Evolutionary conservation across 257 asterid species (phyloP), one percentile per base, ranked within the genome.

Genomic region (Haberlea rhodopensis): DNA sequence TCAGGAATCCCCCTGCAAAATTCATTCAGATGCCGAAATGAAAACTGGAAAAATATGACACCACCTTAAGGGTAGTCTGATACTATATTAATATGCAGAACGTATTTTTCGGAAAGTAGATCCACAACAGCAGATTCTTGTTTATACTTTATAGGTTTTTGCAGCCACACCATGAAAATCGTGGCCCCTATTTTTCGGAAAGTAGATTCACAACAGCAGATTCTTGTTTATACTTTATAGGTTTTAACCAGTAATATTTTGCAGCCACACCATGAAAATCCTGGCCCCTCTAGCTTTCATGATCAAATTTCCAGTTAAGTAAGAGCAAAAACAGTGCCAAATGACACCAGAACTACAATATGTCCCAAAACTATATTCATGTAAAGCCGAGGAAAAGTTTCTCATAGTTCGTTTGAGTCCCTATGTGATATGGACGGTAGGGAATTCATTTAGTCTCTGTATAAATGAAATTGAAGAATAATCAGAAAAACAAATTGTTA

Each of bases 1-100:
- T 87, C 95, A 10, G 97, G 95, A 62, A 87, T 69, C 49, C 81
- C 88, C 91, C 99, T 92, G 82, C 66, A 79, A 49, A 60, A 62
- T 45, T 53, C 68, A n/a, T n/a, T n/a, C n/a, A 66, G 48, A 31
- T 55, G 49, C 62, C 25, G 2, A 34, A 58, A 6, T 29, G 4
- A 54, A 46, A 37, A 21, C 40, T 5, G 18, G 19, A 29, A 60
- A n/a, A 5, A 21, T 1, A 28, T 21, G 20, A 8, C 45, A 18
- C 28, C 3, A 24, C 4, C 49, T 15, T 7, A 40, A 40, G 49
- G 11, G 40, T 32, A 13, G 46, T 11, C 46, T 37, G 1, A 3
- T 37, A 37, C 46, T 11, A n/a, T 10, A 37, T 37, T 37, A 37
- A 5, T 10, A 1, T 3, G 4, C n/a, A 11, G 1, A 16, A 37